A percentile compares a stretch with the other conserved stretches of the same genome.
Conservation (phyloP, 495 filamentous ascomycete genomes). For the Penicillium flavigenum region DNA sequence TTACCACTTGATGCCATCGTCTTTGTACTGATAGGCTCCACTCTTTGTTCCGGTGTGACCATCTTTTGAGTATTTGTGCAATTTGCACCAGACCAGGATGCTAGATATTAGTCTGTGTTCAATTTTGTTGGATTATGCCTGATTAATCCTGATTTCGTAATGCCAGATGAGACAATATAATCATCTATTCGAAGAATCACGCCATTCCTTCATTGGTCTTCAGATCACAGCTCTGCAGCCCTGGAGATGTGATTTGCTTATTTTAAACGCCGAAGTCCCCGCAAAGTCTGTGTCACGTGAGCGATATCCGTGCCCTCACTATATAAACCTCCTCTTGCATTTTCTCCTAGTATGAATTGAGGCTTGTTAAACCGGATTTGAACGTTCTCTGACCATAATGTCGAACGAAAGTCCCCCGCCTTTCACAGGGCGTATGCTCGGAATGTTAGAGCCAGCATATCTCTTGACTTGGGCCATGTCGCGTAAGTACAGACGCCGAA, state of each 20-base stretch:
- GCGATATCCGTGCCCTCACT: neutral
- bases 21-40: constrained; percentile 6
- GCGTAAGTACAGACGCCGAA: constrained; percentile 27
- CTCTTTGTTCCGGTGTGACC: constrained; percentile 20
- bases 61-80: constrained; percentile 22
- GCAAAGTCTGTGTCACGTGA: constrained; percentile 4
- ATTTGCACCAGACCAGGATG: constrained; percentile 24
- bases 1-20: constrained; percentile 16
- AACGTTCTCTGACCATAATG: constrained; percentile 5
- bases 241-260: neutral
- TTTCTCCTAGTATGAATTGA: neutral
- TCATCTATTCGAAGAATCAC: neutral
- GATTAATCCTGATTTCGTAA: neutral
- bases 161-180: neutral
- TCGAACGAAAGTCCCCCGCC: constrained; percentile 21
- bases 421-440: constrained; percentile 21
- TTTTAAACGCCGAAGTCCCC: constrained; percentile 8
- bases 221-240: too few species aligned
- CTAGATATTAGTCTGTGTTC: constrained; percentile 18
- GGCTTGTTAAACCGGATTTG: neutral
- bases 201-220: neutral
- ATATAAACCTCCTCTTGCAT: neutral
- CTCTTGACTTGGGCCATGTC: constrained; percentile 35
- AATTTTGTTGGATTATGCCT: constrained; percentile 7
- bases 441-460: constrained; percentile 32